phyloP scores from a whole-genome alignment of 2,329 filamentous ascomycete species.

The Microdochium nivale region DNA sequence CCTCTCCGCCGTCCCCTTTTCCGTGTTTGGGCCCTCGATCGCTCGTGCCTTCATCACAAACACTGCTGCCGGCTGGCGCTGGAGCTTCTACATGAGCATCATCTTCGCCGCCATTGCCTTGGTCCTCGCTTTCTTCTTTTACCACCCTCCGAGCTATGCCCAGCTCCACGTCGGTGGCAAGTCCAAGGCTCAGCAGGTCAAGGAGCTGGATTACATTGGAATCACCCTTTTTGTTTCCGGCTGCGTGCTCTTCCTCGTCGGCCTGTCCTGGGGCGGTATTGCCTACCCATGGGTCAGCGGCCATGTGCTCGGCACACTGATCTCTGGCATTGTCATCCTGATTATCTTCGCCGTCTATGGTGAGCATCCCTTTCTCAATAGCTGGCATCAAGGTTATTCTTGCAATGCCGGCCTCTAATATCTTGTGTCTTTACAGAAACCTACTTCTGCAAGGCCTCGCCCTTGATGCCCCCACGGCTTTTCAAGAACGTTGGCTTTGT shows the following conservation, averaged over 20 bases:
- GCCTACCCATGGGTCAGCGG: slow-evolving; percentile 32
- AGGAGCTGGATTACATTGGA: slow-evolving; percentile 35
- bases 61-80: slow-evolving; percentile 34
- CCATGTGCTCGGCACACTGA: slow-evolving; percentile 24
- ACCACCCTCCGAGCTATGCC: slow-evolving; percentile 35
- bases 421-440: slow-evolving; percentile 16
- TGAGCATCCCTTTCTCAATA: slow-evolving; percentile 5
- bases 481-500: slow-evolving; percentile 30
- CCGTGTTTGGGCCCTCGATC: slow-evolving; percentile 36
- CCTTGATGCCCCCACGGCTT: slow-evolving; percentile 32
- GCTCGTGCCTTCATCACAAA: slow-evolving; percentile 33
- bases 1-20: slow-evolving; percentile 28
- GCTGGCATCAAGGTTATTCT: not conserved
- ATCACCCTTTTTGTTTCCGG: slow-evolving; percentile 32
- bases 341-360: slow-evolving; percentile 25
- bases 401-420: not conserved
- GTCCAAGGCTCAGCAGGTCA: slow-evolving; percentile 26
- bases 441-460: slow-evolving; percentile 23
- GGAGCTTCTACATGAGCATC: slow-evolving; percentile 39
- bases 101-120: slow-evolving; percentile 30
- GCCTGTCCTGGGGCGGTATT: slow-evolving; percentile 31
- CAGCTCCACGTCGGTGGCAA: slow-evolving; percentile 30
- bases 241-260: slow-evolving; percentile 31
- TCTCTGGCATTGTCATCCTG: slow-evolving; percentile 27
- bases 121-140: slow-evolving; percentile 32